Evolutionary conservation across 2,329 filamentous ascomycete genomes (phyloP), one percentile per base, ranked within the genome.

Genomic region (Neopestalotiopsis clavispora): DNA sequence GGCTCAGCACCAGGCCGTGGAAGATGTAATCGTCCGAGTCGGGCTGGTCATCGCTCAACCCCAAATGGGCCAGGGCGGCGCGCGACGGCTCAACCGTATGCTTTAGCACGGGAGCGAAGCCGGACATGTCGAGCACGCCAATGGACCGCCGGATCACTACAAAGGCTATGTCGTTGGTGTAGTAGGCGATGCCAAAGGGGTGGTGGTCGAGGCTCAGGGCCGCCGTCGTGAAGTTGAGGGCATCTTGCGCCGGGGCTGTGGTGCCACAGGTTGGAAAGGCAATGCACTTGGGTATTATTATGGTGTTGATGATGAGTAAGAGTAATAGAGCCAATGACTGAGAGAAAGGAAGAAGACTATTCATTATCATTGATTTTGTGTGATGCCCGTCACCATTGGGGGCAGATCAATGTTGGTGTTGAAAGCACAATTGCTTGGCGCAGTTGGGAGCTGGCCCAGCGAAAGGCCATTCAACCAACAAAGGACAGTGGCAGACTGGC

Each of bases 111-210:
- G 64, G 64, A 1, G 12, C 57, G n/a, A 66, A 57, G 4, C 58
- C 4, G 14, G 64, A 56, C 42, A 49, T 57, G 45, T 66, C 49
- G 4, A 66, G 45, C 10, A 66, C 32, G 13, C n/a, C 64, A 20
- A 66, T 28, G 17, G 45, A n/a, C 12, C 45, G 52, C 23, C 52
- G 34, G 7, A 66, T 58, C 4, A 58, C 28, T 28, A 57, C 45
- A 66, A 66, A 66, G 6, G 64, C 64, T 1, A 66, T 66, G 32
- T 56, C 52, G 28, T 66, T 32, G 20, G 42, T 58, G 32, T 49
- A 57, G 32, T 66, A 66, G 6, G 30, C 30, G 23, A 66, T 66
- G 6, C 64, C 64, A 57, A 66, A 66, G n/a, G 64, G 64, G 30
- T 66, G 64, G 30, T 66, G 45, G 32, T 58, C 64, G 12, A 66